Conservation (phyloP, 2,329 filamentous ascomycete genomes). For the Cladophialophora carrionii region DNA sequence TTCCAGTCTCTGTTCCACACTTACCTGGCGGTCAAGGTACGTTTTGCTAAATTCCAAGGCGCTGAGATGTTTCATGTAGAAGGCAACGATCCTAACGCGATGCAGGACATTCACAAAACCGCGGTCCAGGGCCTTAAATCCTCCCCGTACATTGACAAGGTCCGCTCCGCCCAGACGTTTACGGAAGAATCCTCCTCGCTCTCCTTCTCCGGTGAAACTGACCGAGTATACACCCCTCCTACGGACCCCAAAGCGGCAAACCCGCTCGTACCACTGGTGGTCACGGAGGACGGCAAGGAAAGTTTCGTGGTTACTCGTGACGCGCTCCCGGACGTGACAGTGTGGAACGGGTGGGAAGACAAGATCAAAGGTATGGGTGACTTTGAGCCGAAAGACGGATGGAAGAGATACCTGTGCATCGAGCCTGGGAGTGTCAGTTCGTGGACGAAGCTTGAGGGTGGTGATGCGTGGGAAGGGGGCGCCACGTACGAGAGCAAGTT, state of each 20-base stretch:
- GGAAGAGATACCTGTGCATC: constrained; percentile 90
- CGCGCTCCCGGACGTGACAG: constrained; percentile 82
- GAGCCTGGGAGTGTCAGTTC: constrained; percentile 82
- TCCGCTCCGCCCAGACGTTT: constrained; percentile 64
- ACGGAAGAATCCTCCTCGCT: constrained; percentile 68
- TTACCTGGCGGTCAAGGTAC: constrained; percentile 79
- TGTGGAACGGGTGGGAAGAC: constrained; percentile 96
- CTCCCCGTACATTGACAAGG: constrained; percentile 82
- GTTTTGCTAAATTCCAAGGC: too few species aligned
- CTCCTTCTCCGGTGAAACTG: constrained; percentile 75
- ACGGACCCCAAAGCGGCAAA: constrained; percentile 57
- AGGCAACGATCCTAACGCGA: neutral
- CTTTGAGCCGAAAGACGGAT: constrained; percentile 86
- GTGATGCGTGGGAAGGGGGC: constrained; percentile 69
- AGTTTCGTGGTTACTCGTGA: constrained; percentile 77
- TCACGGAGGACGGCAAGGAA: constrained; percentile 66
- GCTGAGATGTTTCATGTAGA: neutral
- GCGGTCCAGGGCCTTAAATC: constrained; percentile 75
- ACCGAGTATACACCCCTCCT: constrained; percentile 78
- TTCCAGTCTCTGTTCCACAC: constrained; percentile 91
- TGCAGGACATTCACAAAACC: constrained; percentile 76
- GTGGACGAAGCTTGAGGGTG: constrained; percentile 84
- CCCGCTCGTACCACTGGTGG: constrained; percentile 54
- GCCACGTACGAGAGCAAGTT: constrained; percentile 57
- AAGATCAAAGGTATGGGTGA: constrained; percentile 82